Base-by-base conservation (phyloP, 345 rosid species). In the Orychophragmus violaceus region DNA sequence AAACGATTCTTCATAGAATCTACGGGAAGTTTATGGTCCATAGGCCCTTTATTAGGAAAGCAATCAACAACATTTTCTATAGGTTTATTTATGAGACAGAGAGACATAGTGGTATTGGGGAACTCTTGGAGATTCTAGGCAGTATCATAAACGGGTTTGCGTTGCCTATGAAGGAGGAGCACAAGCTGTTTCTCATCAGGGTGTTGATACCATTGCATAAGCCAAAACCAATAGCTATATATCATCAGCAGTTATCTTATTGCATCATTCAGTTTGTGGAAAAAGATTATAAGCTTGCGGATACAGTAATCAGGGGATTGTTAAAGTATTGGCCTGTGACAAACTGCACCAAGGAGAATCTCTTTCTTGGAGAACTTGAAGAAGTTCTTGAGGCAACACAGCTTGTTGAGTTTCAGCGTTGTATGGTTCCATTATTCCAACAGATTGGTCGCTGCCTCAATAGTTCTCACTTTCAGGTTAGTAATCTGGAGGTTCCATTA, bases 311-410 rank as follows among this genome's bases (percentile, higher is more conserved):
- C 54, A 82, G 89, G 72, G 97, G 97, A 18, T 74, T 91, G 77
- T 77, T 91, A 79, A 91, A 82, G 82, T 91, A 82, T 70, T 91
- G 96, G 97, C 97, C 97, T 14, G 77, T 86, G 74, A 88, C 83
- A 30, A 91, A 87, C 70, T 91, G 96, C 70, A 87, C 81, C 12
- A 91, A 91, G 79, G 97, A 91, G 78, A 83, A 84, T 41, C 46
- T 41, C 19, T 41, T 41, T 9, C 46, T 41, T 41, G 21, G 9
- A 21, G 46, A 41, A 2, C 46, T 41, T 41, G 46, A 41, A 41
- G 46, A 41, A 16, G 46, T 41, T 41, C 46, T 41, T 41, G 46
- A 41, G 21, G 46, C 46, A 14, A 41, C 46, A 5, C 46, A 41
- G 46, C 10, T 21, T 41, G 46, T 41, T 41, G 46, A 41, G 46